Evolutionary conservation across 768 basidiomycete species (phyloP).

Genomic region (Scleroderma bovista): DNA sequence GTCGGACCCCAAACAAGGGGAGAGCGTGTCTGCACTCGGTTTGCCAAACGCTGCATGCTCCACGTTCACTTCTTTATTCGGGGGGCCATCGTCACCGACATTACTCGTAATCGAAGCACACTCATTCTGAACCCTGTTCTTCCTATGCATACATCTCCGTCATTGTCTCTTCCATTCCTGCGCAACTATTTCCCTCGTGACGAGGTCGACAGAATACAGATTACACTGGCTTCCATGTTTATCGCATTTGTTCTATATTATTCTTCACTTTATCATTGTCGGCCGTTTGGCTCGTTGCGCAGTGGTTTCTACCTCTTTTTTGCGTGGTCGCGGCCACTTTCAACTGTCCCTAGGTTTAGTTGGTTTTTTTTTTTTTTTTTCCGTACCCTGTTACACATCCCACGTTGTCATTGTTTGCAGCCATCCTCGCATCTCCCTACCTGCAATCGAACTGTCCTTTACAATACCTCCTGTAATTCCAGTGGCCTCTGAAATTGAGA

Average conservation of each 20-base stretch:
- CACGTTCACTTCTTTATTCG: conserved; percentile 7
- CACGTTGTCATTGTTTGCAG: conserved; percentile 43
- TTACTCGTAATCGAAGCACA: conserved; percentile 24
- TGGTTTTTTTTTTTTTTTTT: conserved; percentile 12
- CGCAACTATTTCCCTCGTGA: conserved; percentile 43
- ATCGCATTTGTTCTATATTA: conserved; percentile 68
- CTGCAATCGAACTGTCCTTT: conserved; percentile 35
- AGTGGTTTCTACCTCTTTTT: conserved; percentile 24
- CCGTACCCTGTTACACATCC: conserved; percentile 24
- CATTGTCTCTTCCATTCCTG: conserved; percentile 41
- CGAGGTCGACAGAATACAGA: conserved; percentile 48
- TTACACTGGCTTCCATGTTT: conserved; percentile 23
- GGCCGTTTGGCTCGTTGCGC: conserved; percentile 32
- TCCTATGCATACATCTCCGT: conserved; percentile 53
- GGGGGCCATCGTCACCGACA: conserved; percentile 11
- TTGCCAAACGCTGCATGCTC: conserved; percentile 17
- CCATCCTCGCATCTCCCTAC: conserved; percentile 34
- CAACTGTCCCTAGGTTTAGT: conserved; percentile 29
- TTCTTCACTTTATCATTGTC: conserved; percentile 72
- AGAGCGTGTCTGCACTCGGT: conserved; percentile 7
- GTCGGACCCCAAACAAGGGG: conserved; percentile 35
- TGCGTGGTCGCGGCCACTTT: conserved; percentile 17
- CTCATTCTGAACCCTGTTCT: conserved; percentile 39
- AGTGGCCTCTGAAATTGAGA: conserved; percentile 27
- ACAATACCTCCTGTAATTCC: conserved; percentile 28